These are phyloP conservation scores for Trichoderma sp. DNA, from an alignment of 2,329 filamentous ascomycete species.

Conservation along the genomic window DNA sequence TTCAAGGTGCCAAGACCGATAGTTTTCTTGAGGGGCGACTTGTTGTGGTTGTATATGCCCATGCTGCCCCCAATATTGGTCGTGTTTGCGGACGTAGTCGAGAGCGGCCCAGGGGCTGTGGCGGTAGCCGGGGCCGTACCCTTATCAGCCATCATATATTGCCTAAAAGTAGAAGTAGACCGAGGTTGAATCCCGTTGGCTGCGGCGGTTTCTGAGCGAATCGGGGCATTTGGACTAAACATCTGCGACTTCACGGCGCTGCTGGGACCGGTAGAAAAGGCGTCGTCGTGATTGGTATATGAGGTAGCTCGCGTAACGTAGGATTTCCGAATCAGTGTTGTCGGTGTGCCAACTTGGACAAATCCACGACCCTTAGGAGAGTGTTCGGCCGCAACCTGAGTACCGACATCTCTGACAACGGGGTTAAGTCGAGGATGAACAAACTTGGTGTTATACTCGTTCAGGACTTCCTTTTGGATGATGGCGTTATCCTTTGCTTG, in stretches of 20 bases:
- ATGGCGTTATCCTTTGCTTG: slow-evolving; percentile 81
- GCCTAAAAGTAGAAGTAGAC: slow-evolving; percentile 30
- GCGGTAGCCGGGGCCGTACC: slow-evolving; percentile 24
- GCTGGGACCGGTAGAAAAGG: slow-evolving; percentile 33
- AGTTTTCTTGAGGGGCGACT: slow-evolving; percentile 79
- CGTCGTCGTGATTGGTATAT: slow-evolving; percentile 65
- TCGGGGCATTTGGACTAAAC: slow-evolving; percentile 39
- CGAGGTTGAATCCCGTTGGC: slow-evolving; percentile 30
- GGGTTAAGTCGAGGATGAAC: slow-evolving; percentile 88
- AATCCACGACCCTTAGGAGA: slow-evolving; percentile 41
- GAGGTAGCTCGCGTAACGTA: slow-evolving; percentile 83
- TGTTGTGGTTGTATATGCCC: slow-evolving; percentile 74
- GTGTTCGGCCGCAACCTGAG: slow-evolving; percentile 63
- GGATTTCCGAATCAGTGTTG: slow-evolving; percentile 64
- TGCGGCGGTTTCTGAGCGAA: slow-evolving; percentile 37
- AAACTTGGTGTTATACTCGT: slow-evolving; percentile 94
- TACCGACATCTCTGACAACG: slow-evolving; percentile 71
- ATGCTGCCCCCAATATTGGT: slow-evolving; percentile 65
- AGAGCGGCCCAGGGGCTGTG: slow-evolving; percentile 20
- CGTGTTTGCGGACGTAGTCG: slow-evolving; percentile 25
- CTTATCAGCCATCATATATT: slow-evolving; percentile 36
- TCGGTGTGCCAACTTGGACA: slow-evolving; percentile 52
- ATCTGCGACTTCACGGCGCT: slow-evolving; percentile 40
- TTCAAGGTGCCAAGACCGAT: slow-evolving; percentile 58
- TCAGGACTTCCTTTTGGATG: slow-evolving; percentile 86